phyloP scores from a whole-genome alignment of 768 basidiomycete genomes.

The Amanita jacksonii region DNA sequence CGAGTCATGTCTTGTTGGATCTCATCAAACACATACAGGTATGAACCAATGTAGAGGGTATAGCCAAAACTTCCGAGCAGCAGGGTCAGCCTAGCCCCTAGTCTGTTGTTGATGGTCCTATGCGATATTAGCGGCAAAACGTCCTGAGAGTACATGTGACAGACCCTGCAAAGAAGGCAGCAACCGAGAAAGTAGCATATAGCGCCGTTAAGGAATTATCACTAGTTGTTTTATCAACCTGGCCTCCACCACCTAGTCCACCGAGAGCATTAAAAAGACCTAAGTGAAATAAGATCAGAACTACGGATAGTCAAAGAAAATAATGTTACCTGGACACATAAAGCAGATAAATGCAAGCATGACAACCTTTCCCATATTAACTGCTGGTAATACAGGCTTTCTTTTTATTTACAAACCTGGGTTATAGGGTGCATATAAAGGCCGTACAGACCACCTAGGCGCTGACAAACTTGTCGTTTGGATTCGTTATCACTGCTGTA shows the following conservation, averaged over 20 bases:
- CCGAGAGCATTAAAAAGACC: constrained; percentile 76
- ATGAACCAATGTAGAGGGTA: constrained; percentile 64
- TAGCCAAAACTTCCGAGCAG: constrained; percentile 70
- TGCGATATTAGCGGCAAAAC: not conserved
- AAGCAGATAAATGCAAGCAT: constrained; percentile 67
- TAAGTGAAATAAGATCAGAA: constrained; percentile 14
- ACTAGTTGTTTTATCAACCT: constrained; percentile 52
- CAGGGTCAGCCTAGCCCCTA: constrained; percentile 71
- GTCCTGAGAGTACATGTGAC: not conserved
- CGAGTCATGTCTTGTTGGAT: not conserved
- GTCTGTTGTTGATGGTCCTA: constrained; percentile 52
- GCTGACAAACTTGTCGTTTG: constrained; percentile 27
- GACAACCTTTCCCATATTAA: constrained; percentile 23
- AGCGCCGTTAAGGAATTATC: constrained; percentile 64
- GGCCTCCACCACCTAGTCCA: constrained; percentile 74
- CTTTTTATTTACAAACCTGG: constrained; percentile 25
- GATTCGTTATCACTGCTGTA: constrained; percentile 15
- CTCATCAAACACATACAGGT: constrained; percentile 33
- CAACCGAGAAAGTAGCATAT: constrained; percentile 44
- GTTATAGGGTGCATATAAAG: constrained; percentile 50
- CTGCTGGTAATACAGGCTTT: not conserved
- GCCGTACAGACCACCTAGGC: constrained; percentile 42
- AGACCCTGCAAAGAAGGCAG: constrained; percentile 29
- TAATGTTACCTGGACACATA: constrained; percentile 44
- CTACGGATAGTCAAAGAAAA: not conserved